Conservation (phyloP, 2,329 filamentous ascomycete genomes). For the Neofusicoccum cordaticola region DNA sequence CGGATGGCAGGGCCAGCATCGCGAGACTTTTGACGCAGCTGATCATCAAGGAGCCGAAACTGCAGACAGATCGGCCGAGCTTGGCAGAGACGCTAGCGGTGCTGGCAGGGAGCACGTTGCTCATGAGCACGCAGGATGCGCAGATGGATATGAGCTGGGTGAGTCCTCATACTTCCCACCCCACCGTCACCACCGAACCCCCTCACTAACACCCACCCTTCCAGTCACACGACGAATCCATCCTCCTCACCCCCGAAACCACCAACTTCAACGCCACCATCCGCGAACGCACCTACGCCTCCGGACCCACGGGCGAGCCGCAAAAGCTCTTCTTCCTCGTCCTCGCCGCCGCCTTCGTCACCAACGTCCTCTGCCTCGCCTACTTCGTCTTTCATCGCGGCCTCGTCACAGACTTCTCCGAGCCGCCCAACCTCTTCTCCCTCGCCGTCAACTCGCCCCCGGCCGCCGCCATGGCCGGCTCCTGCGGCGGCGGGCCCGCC, state of each 20-base stretch:
- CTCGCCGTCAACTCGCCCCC: constrained; percentile 66
- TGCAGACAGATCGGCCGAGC: constrained; percentile 59
- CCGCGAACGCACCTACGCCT: constrained; percentile 67
- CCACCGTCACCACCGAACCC: background rate
- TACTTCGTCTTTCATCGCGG: constrained; percentile 61
- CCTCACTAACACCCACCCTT: background rate
- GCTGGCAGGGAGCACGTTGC: constrained; percentile 63
- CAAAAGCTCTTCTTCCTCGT: constrained; percentile 67
- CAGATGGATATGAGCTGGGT: constrained; percentile 57
- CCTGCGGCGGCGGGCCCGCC: constrained; percentile 5
- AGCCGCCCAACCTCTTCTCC: constrained; percentile 72
- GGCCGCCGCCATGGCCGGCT: constrained; percentile 1
- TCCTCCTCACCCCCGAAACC: constrained; percentile 39
- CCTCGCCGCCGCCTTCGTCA: constrained; percentile 62
- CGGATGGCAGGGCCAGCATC: constrained; percentile 44
- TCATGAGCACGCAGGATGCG: constrained; percentile 57
- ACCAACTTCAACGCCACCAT: constrained; percentile 64
- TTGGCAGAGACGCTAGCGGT: constrained; percentile 73
- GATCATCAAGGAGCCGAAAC: constrained; percentile 37
- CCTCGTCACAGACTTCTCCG: constrained; percentile 74
- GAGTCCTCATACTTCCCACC: constrained; percentile 15
- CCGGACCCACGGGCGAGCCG: constrained; percentile 59
- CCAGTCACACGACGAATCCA: background rate
- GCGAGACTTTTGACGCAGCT: constrained; percentile 45
- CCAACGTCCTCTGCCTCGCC: constrained; percentile 63